Evolutionary conservation across 2,329 filamentous ascomycete species (phyloP).

Genomic region (Scopulariopsis brevicaulis): DNA sequence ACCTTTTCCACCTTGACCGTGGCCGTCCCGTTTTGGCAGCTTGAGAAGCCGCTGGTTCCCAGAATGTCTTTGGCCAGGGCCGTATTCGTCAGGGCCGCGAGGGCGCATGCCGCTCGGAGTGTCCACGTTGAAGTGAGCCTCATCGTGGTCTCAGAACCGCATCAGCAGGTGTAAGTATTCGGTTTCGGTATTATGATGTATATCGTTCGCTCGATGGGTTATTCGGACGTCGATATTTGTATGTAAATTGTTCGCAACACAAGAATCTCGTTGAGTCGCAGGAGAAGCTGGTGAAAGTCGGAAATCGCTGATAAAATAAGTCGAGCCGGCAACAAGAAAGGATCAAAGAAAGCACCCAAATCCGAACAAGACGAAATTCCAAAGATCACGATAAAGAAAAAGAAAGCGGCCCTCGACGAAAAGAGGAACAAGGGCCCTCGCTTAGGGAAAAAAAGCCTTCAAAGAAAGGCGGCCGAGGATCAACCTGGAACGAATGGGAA

Average conservation of each 20-base stretch:
- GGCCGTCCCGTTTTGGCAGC: constrained; percentile 41
- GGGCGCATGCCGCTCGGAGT: constrained; percentile 13
- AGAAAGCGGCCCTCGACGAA: constrained; percentile 5
- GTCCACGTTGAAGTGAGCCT: constrained; percentile 15
- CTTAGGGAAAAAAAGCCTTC: constrained; percentile 8
- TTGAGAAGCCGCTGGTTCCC: constrained; percentile 68
- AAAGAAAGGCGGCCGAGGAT: constrained; percentile 37
- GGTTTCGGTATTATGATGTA: neutral
- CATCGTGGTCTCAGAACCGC: neutral
- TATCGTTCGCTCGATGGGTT: neutral
- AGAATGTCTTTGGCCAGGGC: constrained; percentile 61
- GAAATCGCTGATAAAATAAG: neutral
- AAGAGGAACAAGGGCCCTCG: constrained; percentile 1
- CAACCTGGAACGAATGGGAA: constrained; percentile 43
- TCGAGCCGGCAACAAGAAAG: constrained; percentile 1
- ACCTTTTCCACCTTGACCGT: constrained; percentile 61
- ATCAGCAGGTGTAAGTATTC: neutral
- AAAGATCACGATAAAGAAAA: constrained; percentile 3
- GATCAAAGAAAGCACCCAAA: neutral
- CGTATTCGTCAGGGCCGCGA: constrained; percentile 24
- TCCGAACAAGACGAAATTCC: neutral
- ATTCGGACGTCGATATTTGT: neutral
- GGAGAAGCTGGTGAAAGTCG: neutral
- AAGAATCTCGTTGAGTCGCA: neutral
- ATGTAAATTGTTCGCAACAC: neutral